Evolutionary conservation across 1,284 basidiomycete species (phyloP).

Genomic region (Cryptococcus sp.): DNA sequence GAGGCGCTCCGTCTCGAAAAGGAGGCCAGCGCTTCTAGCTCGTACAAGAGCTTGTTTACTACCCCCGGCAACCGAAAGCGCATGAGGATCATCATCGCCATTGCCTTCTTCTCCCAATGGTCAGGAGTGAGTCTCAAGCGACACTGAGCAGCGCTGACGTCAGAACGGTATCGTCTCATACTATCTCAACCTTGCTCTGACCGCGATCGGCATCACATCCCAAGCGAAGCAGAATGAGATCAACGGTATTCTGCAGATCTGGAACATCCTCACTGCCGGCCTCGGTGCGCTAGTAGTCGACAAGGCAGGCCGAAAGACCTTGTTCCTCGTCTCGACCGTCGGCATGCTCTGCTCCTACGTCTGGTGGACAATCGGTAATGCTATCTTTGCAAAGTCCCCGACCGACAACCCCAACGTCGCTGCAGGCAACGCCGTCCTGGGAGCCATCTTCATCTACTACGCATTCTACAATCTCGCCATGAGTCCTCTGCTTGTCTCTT

Average conservation of each 20-base stretch:
- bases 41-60: slow-evolving; percentile 23
- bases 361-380: slow-evolving; percentile 71
- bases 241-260: slow-evolving; percentile 36
- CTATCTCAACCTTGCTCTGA: slow-evolving; percentile 72
- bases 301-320: slow-evolving; percentile 43
- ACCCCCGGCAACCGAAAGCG: slow-evolving; percentile 27
- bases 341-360: slow-evolving; percentile 68
- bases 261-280: slow-evolving; percentile 41
- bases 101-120: slow-evolving; percentile 47
- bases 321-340: slow-evolving; percentile 59
- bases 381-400: slow-evolving; percentile 57
- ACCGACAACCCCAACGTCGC: slow-evolving; percentile 15
- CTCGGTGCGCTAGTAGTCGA: slow-evolving; percentile 49
- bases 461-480: slow-evolving; percentile 46
- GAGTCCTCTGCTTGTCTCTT: slow-evolving; percentile 50
- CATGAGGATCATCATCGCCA: slow-evolving; percentile 37
- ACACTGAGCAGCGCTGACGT: slow-evolving; percentile 62
- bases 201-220: slow-evolving; percentile 64
- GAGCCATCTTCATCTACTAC: slow-evolving; percentile 54
- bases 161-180: slow-evolving; percentile 67
- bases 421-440: slow-evolving; percentile 40
- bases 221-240: slow-evolving; percentile 36
- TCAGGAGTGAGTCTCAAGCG: slow-evolving; percentile 24
- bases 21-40: slow-evolving; percentile 24
- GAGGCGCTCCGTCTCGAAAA: slow-evolving; percentile 48